Evolutionary conservation across 345 rosid species (phyloP), one percentile per base, ranked within the genome.

Genomic region (Salix koriyanagi): DNA sequence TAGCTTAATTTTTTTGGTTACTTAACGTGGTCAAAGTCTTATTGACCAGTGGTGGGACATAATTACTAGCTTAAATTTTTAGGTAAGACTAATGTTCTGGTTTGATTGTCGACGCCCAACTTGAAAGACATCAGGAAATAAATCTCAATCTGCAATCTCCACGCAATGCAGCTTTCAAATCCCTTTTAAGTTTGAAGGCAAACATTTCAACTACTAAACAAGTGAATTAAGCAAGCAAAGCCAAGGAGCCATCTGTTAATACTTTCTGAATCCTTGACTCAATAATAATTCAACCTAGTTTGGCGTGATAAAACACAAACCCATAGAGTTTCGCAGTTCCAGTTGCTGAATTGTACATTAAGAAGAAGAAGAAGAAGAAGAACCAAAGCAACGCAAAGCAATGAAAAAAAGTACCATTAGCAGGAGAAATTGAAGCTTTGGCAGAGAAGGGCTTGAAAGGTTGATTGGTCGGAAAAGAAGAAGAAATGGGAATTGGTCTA

Each of bases 391-490:
- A 21, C 36, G 50, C 14, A 36, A 26, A 62, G 36, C 36, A 34
- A 34, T 34, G 36, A 34, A 34, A 34, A 42, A 21, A 69, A 39
- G 56, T 70, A 89, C 92, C 90, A 76, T 80, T 70, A 68, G 83
- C 36, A 5, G 90, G 76, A 74, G 84, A 28, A 76, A 23, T 77
- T 70, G 86, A 41, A 67, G 90, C 93, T 76, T 76, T 83, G 75
- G 81, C 90, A 79, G 94, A 89, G 72, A 85, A 81, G 70, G 83
- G 82, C 82, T 52, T 87, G 74, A 67, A 73, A 79, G 87, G 58
- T 13, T 85, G 82, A 19, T 73, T 86, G 4, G 81, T 52, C 75
- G 84, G 71, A 64, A 80, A 76, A 72, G 80, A 76, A 72, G 80
- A 76, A 71, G 84, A 77, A 77, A 71, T 65, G 86, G 91, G 89